Evolutionary conservation across 768 basidiomycete species (phyloP), one percentile per base, ranked within the genome.

Genomic region (Auriscalpium vulgare): DNA sequence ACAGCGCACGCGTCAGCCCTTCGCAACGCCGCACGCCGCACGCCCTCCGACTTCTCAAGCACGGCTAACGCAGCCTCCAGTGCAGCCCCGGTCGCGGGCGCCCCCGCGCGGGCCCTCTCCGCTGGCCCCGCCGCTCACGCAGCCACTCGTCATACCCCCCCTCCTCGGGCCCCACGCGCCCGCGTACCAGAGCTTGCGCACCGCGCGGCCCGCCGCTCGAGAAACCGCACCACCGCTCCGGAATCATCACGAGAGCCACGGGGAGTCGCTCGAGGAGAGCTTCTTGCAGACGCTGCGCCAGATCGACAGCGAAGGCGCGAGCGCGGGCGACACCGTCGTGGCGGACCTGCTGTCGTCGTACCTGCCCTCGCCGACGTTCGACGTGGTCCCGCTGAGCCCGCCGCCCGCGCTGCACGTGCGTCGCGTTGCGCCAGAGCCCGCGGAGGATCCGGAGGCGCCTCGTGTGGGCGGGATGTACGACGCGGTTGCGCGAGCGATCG

Each of bases 341-440:
- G 55, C 58, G 10, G 58, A 53, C 46, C 51, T 61, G 35, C 58
- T 61, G 51, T 36, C 58, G 37, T 61, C 60, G 43, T 61, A 61
- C 45, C 49, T 61, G 37, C 58, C 60, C 51, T 61, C 60, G 13
- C 58, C 60, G 10, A 47, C 43, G n/a, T 50, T 56, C 37, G 52
- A 17, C 21, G 35, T 9, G n/a, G 49, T 61, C 29, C 60, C 60
- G n/a, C 60, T 61, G 19, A 61, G 58, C 14, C 60, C 59, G 23
- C 53, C 58, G 8, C 58, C 51, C 14, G 54, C 38, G 36, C 51
- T 61, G 21, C 58, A 59, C 46, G 59, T 55, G 29, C 60, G 60
- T 48, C 16, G 54, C 59, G 47, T 38, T 45, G 14, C 50, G 23
- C 10, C n/a, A 1, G 16, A 14, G 21, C 13, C n/a, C 50, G 36